Evolutionary conservation across 2,329 filamentous ascomycete genomes (phyloP), one percentile per base, ranked within the genome.

Genomic region (Aspergillus puulaauensis): DNA sequence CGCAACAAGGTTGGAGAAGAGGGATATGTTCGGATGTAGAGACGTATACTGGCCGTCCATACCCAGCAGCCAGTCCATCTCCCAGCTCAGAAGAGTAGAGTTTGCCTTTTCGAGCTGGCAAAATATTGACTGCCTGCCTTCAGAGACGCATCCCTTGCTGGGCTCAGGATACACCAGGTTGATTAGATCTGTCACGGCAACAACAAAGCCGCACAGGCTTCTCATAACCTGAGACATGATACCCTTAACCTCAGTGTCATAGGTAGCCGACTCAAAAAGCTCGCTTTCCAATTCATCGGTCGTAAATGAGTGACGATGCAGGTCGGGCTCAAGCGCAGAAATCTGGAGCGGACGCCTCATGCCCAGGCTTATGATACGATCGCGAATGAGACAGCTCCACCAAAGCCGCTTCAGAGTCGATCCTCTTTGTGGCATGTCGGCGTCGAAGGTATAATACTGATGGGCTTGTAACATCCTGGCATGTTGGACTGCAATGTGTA

Each of bases 11-110:
- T 35, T 52, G 12, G 41, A 40, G 24, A 45, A 52, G 4, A 57
- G 41, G 14, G 48, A 23, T 4, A 57, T 37, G 3, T 47, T 52
- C 3, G 54, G 51, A 41, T 57, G 54, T 6, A 52, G 54, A 23
- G 39, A 39, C 15, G 15, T 21, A 19, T 52, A 33, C 9, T 57
- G 47, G 39, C 48, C 48, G 6, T 52, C 33, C 43, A 57, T 23
- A 19, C 40, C 40, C 33, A 15, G 14, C 41, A 57, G n/a, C 54
- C 54, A 57, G 23, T 57, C 40, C 40, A 57, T 39, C 35, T 57
- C 54, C 54, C 54, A 57, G 7, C 46, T 33, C 3, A 52, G 31
- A 7, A 57, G 48, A 14, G 14, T 40, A 2, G 43, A 57, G 15
- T 43, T 57, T 9, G 49, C 54, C n/a, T 41, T 21, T 11, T 48